These are phyloP conservation scores for Fusarium pseudonygamai DNA, from an alignment of 2,329 filamentous ascomycete genomes.

Conservation along the genomic window DNA sequence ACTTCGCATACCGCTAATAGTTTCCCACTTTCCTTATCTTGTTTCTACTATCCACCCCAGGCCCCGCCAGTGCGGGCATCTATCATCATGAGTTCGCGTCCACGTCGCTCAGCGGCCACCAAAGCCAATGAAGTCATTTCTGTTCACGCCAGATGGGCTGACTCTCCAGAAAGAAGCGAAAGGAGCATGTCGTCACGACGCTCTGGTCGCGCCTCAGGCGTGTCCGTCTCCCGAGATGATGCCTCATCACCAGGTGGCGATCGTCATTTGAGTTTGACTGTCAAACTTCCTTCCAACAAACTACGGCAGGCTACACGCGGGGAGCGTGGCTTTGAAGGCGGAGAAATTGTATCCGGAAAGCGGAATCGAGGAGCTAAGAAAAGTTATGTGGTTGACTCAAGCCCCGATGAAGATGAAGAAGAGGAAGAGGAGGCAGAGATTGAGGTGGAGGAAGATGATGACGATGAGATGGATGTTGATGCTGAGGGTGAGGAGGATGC, in stretches of 20 bases:
- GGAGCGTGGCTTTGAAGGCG: conserved; percentile 53
- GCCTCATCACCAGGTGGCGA: conserved; percentile 59
- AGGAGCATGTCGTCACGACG: conserved; percentile 62
- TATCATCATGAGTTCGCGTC: conserved; percentile 57
- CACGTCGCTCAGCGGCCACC: conserved; percentile 56
- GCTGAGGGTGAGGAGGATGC: conserved; percentile 58
- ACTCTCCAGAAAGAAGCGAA: conserved; percentile 50
- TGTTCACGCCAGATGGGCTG: conserved; percentile 54
- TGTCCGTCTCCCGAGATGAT: conserved; percentile 56
- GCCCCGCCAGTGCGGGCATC: conserved; percentile 36
- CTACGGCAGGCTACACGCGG: conserved; percentile 60
- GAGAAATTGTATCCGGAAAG: conserved; percentile 60
- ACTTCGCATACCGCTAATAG: not conserved
- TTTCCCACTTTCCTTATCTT: conserved; percentile 7
- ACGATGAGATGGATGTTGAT: conserved; percentile 53
- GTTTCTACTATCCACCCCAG: not conserved
- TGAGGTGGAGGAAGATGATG: conserved; percentile 55
- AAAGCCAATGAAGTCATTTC: conserved; percentile 56
- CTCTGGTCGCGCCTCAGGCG: conserved; percentile 57
- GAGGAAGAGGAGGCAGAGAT: conserved; percentile 51
- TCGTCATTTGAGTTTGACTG: conserved; percentile 56
- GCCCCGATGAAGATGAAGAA: conserved; percentile 58
- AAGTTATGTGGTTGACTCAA: conserved; percentile 68
- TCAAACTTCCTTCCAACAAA: conserved; percentile 62
- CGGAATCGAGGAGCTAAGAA: conserved; percentile 66